Evolutionary conservation across 2,329 filamentous ascomycete species (phyloP), one percentile per base, ranked within the genome.

Genomic region (Cercospora janseana): DNA sequence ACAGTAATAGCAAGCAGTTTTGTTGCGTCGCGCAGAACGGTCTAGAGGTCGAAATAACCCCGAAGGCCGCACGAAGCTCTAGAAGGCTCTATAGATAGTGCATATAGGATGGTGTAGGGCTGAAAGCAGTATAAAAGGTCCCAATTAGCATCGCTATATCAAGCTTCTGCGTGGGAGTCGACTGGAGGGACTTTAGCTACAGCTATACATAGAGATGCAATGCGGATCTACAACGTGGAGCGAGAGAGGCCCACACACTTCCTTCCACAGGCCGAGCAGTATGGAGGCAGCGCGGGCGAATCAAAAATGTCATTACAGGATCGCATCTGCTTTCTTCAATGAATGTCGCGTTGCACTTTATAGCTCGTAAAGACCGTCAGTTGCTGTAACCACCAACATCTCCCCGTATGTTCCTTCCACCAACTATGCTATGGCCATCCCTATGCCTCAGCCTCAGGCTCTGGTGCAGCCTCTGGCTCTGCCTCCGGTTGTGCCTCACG

Each of bases 321-420:
- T 44, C 42, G 42, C 20, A 34, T 20, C 4, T 20, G 20, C 8
- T 24, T 40, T 40, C n/a, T n/a, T n/a, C n/a, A 46, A 35, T 23
- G 43, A 46, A 20, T 37, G 43, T 46, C 43, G 35, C n/a, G n/a
- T 46, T 46, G 28, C 28, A 24, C 35, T 46, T 21, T 26, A 32
- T 32, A 46, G 29, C 43, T 46, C 43, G 20, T 46, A 46, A 46
- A 31, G 43, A 46, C 35, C 43, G 43, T 46, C 29, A 27, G 34
- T 13, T 23, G 29, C 31, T 34, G 18, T 10, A 35, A 35, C 15
- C 23, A 7, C 20, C 34, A 46, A 34, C n/a, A 12, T 21, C 10
- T 18, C 21, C 16, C 18, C 34, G 34, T 38, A 21, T 38, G 18
- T 34, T 18, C 24, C 18, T 21, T 38, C 18, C 34, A 38, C 24